Evolutionary conservation across 2,329 filamentous ascomycete genomes (phyloP), one percentile per base, ranked within the genome.

Genomic region (Hortaea sp.): DNA sequence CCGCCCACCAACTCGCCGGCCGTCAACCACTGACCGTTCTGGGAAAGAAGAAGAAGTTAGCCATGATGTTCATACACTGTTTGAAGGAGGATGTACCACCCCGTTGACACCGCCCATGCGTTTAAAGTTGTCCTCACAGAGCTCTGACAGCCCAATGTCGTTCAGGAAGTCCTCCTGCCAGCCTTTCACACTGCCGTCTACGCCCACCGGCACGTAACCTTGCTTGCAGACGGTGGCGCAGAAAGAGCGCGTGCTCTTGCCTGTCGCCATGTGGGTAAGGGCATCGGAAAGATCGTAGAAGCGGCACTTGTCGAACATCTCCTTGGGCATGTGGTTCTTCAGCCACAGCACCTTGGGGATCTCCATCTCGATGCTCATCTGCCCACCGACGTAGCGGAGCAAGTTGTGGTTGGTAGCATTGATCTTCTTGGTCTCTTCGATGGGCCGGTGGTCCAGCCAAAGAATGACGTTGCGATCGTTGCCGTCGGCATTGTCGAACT

Each of bases 281-380:
- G 88, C 92, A 68, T 98, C 92, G 0, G 82, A 82, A 59, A 98
- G 69, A 62, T 98, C 92, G 66, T 95, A 98, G 64, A 98, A 98
- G 68, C 95, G 95, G 80, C 89, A 95, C 51, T 84, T 81, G 46
- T 83, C 82, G 60, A 97, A 98, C 11, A 92, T 74, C 59, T 95
- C 86, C 46, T 84, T 76, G 2, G 92, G 85, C 92, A 98, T 97
- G 69, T 97, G 79, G 68, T 95, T 95, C 77, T 97, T 97, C 63
- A 98, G 76, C 92, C 92, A 98, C 48, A 97, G 75, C 1, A 95
- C 87, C 71, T 98, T 98, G 53, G 92, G 92, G 46, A 98, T 94
- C 67, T 98, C 92, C 92, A 98, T 98, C 73, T 98, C 92, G 54
- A 95, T 90, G 64, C 88, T 95, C 92, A 98, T 98, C 65, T 85